These are phyloP conservation scores for Aspergillus bertholletiae DNA, from an alignment of 495 filamentous ascomycete species.

Conservation along the genomic window DNA sequence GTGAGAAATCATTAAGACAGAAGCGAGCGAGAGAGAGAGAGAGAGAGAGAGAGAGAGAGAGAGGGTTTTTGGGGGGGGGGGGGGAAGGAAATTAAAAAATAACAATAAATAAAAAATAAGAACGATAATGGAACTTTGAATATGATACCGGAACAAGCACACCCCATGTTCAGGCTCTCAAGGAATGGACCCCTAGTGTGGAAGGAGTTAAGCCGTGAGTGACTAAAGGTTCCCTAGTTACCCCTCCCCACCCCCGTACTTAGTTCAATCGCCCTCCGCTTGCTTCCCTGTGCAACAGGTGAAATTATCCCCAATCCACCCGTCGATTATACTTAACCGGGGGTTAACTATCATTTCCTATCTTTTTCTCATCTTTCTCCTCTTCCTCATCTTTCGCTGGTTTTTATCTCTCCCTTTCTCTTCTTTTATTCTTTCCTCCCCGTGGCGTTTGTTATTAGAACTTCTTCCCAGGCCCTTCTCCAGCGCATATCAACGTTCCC, in stretches of 20 bases:
- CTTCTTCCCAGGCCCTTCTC: background rate
- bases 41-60: background rate
- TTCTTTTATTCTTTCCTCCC: background rate
- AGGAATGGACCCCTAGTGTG: conserved; percentile 2
- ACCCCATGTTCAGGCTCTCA: background rate
- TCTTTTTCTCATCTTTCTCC: conserved; percentile 7
- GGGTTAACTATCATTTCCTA: background rate
- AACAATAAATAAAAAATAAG: background rate
- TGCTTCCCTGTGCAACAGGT: background rate
- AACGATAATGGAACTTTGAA: background rate
- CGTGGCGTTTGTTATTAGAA: background rate
- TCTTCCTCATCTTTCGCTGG: conserved; percentile 1
- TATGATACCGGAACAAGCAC: no score
- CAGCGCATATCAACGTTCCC: background rate
- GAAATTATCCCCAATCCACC: background rate
- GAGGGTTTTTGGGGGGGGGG: no score
- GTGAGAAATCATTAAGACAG: no score
- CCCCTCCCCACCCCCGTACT: conserved; percentile 26
- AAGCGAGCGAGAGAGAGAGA: background rate
- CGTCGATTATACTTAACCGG: no score
- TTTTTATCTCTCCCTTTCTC: background rate
- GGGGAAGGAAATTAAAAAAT: no score
- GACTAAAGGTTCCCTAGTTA: conserved; percentile 3
- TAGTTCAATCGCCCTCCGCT: background rate
- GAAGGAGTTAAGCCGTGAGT: conserved; percentile 4